These are phyloP conservation scores for Pythium guiyangense DNA, from an alignment of 352 stramenopile genomes.

Conservation along the genomic window DNA sequence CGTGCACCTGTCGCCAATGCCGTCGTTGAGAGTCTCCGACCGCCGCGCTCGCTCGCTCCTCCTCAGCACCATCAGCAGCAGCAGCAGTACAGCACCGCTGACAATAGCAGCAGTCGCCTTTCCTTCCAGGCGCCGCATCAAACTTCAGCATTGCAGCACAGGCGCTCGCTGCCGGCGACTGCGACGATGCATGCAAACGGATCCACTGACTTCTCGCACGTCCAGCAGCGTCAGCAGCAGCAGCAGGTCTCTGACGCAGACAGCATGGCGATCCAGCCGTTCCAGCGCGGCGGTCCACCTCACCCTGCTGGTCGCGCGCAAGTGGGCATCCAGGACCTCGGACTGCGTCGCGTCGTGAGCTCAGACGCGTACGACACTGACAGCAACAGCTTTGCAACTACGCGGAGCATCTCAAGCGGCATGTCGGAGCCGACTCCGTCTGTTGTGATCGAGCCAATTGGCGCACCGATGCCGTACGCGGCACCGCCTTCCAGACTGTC, in stretches of 20 bases:
- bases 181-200: too few species aligned
- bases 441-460: background rate
- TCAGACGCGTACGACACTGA: conserved; percentile 10
- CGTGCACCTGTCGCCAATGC: too few species aligned
- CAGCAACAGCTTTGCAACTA: conserved; percentile 1
- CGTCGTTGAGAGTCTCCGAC: too few species aligned
- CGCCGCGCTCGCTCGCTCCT: too few species aligned
- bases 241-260: background rate
- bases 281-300: background rate
- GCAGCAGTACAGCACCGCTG: too few species aligned
- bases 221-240: background rate
- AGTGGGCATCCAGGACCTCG: conserved; percentile 6
- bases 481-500: background rate
- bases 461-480: background rate
- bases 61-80: too few species aligned
- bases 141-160: too few species aligned
- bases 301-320: too few species aligned
- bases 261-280: conserved; percentile 11
- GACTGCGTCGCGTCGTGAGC: conserved; percentile 10
- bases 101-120: too few species aligned
- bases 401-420: background rate
- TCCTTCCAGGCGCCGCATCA: too few species aligned
- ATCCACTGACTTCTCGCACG: too few species aligned
- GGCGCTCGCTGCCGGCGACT: too few species aligned
- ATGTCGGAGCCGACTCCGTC: background rate